phyloP scores from a whole-genome alignment of 2,329 filamentous ascomycete species.

The Orbilia javanica region DNA sequence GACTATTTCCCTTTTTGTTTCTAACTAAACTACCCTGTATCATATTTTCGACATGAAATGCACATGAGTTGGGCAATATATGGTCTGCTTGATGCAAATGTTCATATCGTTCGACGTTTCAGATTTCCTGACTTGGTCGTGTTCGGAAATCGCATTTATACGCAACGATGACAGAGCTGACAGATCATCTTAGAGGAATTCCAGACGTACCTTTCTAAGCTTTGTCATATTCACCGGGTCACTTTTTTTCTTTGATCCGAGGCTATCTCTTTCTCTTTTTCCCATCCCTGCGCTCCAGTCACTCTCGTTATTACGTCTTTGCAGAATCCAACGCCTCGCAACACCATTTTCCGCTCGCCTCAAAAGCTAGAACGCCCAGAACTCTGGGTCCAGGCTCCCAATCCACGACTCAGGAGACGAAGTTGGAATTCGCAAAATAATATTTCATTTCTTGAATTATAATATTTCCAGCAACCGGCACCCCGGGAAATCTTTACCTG shows the following conservation, averaged over 20 bases:
- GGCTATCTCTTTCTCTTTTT: slow-evolving; percentile 4
- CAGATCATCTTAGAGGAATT: slow-evolving; percentile 32
- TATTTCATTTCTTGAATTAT: slow-evolving; percentile 9
- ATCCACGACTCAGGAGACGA: slow-evolving; percentile 42
- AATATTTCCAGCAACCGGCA: slow-evolving; percentile 41
- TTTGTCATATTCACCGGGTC: slow-evolving; percentile 8
- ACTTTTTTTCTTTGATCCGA: slow-evolving; percentile 4
- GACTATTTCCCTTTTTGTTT: slow-evolving; percentile 3
- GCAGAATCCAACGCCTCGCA: slow-evolving; percentile 57
- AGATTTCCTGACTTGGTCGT: neutral
- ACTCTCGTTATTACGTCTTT: slow-evolving; percentile 17
- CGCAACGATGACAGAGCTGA: slow-evolving; percentile 31
- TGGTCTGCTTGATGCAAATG: slow-evolving; percentile 20
- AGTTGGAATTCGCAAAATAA: slow-evolving; percentile 39
- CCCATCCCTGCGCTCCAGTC: slow-evolving; percentile 46
- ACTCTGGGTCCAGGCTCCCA: slow-evolving; percentile 7
- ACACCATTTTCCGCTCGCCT: slow-evolving; percentile 32
- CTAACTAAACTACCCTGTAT: neutral
- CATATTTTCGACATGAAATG: slow-evolving; percentile 43
- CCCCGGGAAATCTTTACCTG: slow-evolving; percentile 13
- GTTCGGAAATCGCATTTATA: slow-evolving; percentile 17
- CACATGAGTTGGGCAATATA: slow-evolving; percentile 16
- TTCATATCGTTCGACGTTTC: slow-evolving; percentile 25
- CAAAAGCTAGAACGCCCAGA: slow-evolving; percentile 11
- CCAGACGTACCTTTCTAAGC: slow-evolving; percentile 25